phyloP scores from a whole-genome alignment of 306 rosid genomes.

The Lathyrus aphaca region DNA sequence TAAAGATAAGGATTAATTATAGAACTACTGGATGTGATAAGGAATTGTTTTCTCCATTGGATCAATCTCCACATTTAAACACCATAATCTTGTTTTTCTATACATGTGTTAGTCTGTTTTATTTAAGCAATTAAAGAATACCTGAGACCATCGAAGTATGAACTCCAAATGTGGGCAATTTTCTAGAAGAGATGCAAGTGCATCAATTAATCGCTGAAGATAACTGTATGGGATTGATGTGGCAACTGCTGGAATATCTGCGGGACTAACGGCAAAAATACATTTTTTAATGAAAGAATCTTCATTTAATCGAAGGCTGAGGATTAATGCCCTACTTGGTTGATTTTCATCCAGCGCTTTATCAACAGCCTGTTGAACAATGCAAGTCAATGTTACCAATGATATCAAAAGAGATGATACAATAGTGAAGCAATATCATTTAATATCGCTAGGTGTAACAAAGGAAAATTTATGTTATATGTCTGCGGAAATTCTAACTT shows the following conservation, averaged over 20 bases:
- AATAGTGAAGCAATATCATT: conserved; percentile 6
- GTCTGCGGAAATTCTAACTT: neutral
- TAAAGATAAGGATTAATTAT: conserved; percentile 35
- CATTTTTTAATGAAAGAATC: conserved; percentile 72
- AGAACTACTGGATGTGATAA: neutral
- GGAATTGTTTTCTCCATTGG: neutral
- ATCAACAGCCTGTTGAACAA: conserved; percentile 76
- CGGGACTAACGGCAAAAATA: conserved; percentile 68
- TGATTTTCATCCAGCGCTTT: conserved; percentile 70
- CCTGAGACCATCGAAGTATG: conserved; percentile 89
- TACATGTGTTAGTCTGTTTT: neutral
- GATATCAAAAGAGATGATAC: conserved; percentile 24
- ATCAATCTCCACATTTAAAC: neutral
- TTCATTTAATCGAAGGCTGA: conserved; percentile 84
- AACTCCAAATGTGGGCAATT: conserved; percentile 88
- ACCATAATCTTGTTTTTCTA: neutral
- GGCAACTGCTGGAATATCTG: conserved; percentile 65
- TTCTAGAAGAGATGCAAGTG: conserved; percentile 84
- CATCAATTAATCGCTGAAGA: conserved; percentile 79
- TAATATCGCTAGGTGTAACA: conserved; percentile 10
- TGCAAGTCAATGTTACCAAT: conserved; percentile 14
- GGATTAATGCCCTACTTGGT: conserved; percentile 75
- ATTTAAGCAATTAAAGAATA: conserved; percentile 34
- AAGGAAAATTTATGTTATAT: neutral
- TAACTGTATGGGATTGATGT: conserved; percentile 69